These are phyloP conservation scores for Coccomyxa sp. DNA, from an alignment of 139 green algal genomes.

Conservation along the genomic window DNA sequence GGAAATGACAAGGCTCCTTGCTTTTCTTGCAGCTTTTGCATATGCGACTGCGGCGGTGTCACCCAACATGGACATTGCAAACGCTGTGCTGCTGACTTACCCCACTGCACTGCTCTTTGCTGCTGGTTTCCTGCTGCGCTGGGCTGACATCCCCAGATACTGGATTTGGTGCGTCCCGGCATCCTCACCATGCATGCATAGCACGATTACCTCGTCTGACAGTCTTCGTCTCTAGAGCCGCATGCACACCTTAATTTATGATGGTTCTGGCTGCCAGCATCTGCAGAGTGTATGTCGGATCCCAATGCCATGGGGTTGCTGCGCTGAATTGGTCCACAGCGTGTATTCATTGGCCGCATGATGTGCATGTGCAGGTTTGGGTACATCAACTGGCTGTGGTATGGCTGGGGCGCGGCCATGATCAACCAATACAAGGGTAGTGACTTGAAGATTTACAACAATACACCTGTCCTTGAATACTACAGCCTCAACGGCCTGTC, in stretches of 20 bases:
- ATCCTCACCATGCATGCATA: background rate
- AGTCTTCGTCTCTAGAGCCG: background rate
- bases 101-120: conserved; percentile 13
- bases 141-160: conserved; percentile 56
- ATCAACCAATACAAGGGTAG: conserved; percentile 49
- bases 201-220: background rate
- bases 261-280: no score
- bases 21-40: conserved; percentile 44
- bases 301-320: background rate
- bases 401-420: conserved; percentile 45
- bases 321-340: no score
- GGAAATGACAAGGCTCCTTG: no score
- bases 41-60: conserved; percentile 70
- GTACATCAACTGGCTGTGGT: conserved; percentile 8
- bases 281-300: no score
- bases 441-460: background rate
- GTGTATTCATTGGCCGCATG: no score
- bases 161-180: conserved; percentile 22
- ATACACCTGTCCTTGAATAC: conserved; percentile 38
- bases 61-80: conserved; percentile 80
- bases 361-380: background rate
- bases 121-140: conserved; percentile 22
- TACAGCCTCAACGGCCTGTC: conserved; percentile 46
- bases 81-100: conserved; percentile 33
- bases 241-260: background rate